A percentile compares a stretch with the other conserved stretches of the same genome.
Conservation (phyloP, 2,329 filamentous ascomycete genomes). For the Verticillium isaacii region DNA sequence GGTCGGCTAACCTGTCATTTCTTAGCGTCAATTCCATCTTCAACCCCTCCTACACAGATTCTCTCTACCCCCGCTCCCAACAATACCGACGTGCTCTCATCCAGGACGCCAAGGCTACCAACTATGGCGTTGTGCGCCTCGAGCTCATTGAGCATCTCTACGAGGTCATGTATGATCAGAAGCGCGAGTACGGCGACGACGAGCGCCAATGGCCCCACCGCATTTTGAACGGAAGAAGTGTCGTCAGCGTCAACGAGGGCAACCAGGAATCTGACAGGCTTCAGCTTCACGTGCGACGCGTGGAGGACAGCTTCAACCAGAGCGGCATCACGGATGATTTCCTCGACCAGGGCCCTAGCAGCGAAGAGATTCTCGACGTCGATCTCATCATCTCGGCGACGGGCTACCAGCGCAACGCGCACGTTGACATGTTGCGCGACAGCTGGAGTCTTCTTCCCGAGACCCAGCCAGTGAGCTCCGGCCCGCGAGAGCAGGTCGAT, state of each 20-base stretch:
- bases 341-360: constrained; percentile 19
- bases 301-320: constrained; percentile 21
- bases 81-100: constrained; percentile 57
- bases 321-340: constrained; percentile 30
- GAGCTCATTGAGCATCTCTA: constrained; percentile 86
- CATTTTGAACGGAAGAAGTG: constrained; percentile 65
- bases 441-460: constrained; percentile 63
- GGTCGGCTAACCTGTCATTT: constrained; percentile 17
- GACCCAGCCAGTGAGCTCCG: constrained; percentile 7
- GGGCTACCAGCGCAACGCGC: constrained; percentile 74
- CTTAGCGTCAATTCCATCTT: constrained; percentile 92
- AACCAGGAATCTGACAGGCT: constrained; percentile 42
- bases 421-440: constrained; percentile 69
- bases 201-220: constrained; percentile 76
- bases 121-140: constrained; percentile 92
- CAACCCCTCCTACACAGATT: constrained; percentile 74
- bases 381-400: constrained; percentile 84
- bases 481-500: constrained; percentile 17
- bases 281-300: constrained; percentile 52
- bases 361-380: constrained; percentile 63
- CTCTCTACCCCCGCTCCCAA: constrained; percentile 64
- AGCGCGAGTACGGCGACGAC: constrained; percentile 62
- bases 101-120: constrained; percentile 73
- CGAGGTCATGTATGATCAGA: constrained; percentile 81
- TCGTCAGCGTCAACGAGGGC: constrained; percentile 57